phyloP scores from a whole-genome alignment of 148 eudicot genomes.

The Talinum fruticosum region DNA sequence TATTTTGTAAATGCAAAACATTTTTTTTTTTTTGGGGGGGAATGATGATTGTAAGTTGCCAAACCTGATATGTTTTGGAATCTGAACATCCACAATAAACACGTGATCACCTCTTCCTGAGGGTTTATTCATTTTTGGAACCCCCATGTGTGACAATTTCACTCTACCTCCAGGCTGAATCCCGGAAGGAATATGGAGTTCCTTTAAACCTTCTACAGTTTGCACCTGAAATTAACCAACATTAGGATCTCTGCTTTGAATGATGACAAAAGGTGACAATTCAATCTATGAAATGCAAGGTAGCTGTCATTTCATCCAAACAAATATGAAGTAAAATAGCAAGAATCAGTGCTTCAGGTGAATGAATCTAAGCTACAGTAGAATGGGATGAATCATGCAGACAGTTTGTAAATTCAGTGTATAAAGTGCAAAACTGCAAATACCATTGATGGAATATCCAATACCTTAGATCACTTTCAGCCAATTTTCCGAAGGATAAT shows the following conservation, averaged over 20 bases:
- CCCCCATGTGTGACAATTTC: constrained; percentile 62
- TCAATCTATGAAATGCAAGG: background rate
- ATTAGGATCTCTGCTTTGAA: background rate
- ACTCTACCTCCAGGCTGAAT: constrained; percentile 76
- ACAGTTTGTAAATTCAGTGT: too few species aligned
- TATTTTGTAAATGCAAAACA: too few species aligned
- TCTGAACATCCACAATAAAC: constrained; percentile 63
- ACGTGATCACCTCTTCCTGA: constrained; percentile 79
- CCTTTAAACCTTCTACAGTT: constrained; percentile 72
- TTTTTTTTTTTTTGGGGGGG: background rate
- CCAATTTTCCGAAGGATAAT: too few species aligned
- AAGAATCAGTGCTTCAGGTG: too few species aligned
- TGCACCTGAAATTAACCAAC: constrained; percentile 52
- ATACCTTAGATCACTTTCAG: too few species aligned
- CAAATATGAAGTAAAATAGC: too few species aligned
- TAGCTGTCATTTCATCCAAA: too few species aligned
- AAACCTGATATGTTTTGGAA: constrained; percentile 77
- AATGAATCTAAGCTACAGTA: too few species aligned
- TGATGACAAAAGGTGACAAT: background rate
- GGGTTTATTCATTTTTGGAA: constrained; percentile 58
- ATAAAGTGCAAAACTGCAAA: too few species aligned
- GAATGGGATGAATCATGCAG: too few species aligned
- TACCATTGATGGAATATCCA: too few species aligned
- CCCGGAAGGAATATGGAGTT: constrained; percentile 75
- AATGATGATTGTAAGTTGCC: constrained; percentile 1